Evolutionary conservation across 352 stramenopile genomes (phyloP), one percentile per base, ranked within the genome.

Genomic region (Globisporangium megalacanthum): DNA sequence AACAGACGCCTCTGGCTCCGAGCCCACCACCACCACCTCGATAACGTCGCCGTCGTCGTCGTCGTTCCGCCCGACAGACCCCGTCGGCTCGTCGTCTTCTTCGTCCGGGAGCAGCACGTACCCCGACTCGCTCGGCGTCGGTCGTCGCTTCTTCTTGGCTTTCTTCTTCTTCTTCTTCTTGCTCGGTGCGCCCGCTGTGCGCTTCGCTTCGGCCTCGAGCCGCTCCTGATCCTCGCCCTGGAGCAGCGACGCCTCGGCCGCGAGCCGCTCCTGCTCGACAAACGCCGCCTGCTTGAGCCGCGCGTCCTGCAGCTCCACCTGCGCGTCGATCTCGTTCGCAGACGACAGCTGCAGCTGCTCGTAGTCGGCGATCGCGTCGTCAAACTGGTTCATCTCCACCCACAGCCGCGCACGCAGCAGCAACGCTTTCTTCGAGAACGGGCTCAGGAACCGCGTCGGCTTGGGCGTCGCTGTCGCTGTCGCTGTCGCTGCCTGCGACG

Each of bases 81-180:
- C 25, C 48, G 17, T 11, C 13, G 1, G 15, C 25, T 56, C 48
- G 8, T 56, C 56, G 20, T 71, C 72, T 41, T 83, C 73, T 36
- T 79, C 70, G 56, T 79, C 75, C 15, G 73, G 65, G 9, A 79
- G 67, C 49, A 77, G 53, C n/a, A 80, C 53, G 41, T 83, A 78
- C 3, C 49, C 49, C 6, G 49, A 31, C 31, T 62, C 73, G 6
- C 62, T 58, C 7, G 64, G 60, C 13, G 47, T 73, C 11, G 58
- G 15, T 42, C 78, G 85, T 49, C 82, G 79, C 50, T 77, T 88
- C 60, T 84, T 83, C 61, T 84, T 91, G 25, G 73, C 70, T 54
- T 88, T 88, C 64, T 88, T 90, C 56, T 80, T 86, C 56, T 89
- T 91, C 49, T 58, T 80, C 58, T 86, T 85, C 29, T 69, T 80